phyloP scores from a whole-genome alignment of 345 rosid species.

The Salix suchowensis region DNA sequence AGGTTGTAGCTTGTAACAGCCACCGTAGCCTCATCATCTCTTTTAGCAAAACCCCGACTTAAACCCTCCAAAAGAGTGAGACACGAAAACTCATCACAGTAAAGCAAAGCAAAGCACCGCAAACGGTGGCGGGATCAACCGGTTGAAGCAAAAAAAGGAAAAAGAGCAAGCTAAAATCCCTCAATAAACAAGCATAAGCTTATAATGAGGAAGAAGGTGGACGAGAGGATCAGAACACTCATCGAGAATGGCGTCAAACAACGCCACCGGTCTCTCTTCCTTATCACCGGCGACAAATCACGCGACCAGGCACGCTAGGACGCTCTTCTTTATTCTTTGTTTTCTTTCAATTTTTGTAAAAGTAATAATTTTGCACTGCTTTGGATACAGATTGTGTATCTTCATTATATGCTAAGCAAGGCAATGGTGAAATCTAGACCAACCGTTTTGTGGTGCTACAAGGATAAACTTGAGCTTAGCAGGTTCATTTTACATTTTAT shows the following conservation, averaged over 20 bases:
- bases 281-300: conserved; percentile 91
- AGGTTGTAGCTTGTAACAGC: background rate
- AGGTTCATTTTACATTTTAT: too few relatives aligned
- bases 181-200: background rate
- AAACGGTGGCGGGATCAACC: background rate
- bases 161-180: background rate
- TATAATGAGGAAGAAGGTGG: conserved; percentile 96
- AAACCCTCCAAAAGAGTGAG: background rate
- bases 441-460: conserved; percentile 87
- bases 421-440: conserved; percentile 69
- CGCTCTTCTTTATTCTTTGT: background rate
- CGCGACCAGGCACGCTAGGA: conserved; percentile 67
- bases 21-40: background rate
- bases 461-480: too few relatives aligned
- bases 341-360: background rate
- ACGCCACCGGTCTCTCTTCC: conserved; percentile 84
- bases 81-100: background rate
- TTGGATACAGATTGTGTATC: conserved; percentile 70
- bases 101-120: background rate
- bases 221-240: conserved; percentile 82
- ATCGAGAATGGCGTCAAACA: conserved; percentile 86
- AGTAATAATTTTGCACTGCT: background rate
- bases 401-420: conserved; percentile 78
- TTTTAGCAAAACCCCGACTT: background rate
- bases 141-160: background rate